phyloP scores from a whole-genome alignment of 768 basidiomycete genomes.

The Infundibulicybe gibba region DNA sequence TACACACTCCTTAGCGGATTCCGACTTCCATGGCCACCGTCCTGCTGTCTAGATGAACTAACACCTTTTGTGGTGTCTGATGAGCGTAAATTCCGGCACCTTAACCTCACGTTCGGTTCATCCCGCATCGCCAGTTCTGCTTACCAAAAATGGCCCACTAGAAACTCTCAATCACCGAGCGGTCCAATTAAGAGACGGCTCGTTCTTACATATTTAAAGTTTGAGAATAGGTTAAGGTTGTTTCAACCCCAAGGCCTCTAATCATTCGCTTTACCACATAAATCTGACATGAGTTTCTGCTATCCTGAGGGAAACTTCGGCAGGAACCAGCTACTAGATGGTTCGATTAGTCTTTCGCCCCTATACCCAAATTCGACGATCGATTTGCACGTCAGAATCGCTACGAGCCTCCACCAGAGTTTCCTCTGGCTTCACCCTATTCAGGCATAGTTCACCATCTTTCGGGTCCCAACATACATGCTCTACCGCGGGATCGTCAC shows the following conservation, averaged over 20 bases:
- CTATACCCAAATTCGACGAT: conserved; percentile 95
- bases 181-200: conserved; percentile 80
- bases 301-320: conserved; percentile 71
- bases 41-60: conserved; percentile 88
- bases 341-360: conserved; percentile 96
- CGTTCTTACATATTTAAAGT: conserved; percentile 86
- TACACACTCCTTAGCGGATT: too few relatives aligned
- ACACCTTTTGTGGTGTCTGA: conserved; percentile 85
- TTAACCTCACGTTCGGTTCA: conserved; percentile 53
- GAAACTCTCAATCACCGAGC: conserved; percentile 80
- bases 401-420: conserved; percentile 95
- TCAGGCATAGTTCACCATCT: conserved; percentile 89
- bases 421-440: conserved; percentile 93
- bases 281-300: conserved; percentile 32
- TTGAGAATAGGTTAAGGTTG: conserved; percentile 82
- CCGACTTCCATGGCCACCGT: conserved; percentile 85
- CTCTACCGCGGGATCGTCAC: conserved; percentile 77
- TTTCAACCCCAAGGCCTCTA: conserved; percentile 89
- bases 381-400: conserved; percentile 96
- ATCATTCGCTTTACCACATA: conserved; percentile 84
- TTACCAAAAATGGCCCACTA: conserved; percentile 12
- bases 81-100: conserved; percentile 81
- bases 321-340: conserved; percentile 92
- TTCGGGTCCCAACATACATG: conserved; percentile 86
- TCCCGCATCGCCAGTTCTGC: not conserved